Evolutionary conservation across 83 land plant species (phyloP).

Genomic region (Picea abies): DNA sequence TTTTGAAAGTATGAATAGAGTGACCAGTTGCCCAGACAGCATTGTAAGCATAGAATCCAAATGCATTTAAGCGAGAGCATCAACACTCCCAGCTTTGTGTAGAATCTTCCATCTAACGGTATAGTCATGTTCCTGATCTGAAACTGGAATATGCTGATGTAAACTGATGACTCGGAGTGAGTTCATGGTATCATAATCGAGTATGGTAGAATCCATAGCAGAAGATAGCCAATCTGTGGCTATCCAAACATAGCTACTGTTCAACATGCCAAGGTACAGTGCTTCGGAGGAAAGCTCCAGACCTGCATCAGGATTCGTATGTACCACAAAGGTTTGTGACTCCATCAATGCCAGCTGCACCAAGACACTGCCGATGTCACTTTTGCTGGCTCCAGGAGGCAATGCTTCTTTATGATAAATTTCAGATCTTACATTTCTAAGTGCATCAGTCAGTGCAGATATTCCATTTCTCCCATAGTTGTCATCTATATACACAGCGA

Average conservation of each 20-base stretch:
- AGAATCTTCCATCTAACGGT: conserved; percentile 23
- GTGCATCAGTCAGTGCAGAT: conserved; percentile 48
- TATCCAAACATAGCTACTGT: conserved; percentile 58
- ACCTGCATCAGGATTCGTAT: conserved; percentile 32
- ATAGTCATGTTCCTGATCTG: conserved; percentile 25
- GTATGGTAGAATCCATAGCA: conserved; percentile 20
- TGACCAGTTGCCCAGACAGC: conserved; percentile 78
- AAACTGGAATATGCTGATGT: conserved; percentile 40
- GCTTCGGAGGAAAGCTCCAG: conserved; percentile 19
- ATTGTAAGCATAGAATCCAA: conserved; percentile 87
- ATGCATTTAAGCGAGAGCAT: conserved; percentile 31
- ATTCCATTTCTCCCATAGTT: conserved; percentile 48
- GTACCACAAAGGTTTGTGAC: conserved; percentile 54
- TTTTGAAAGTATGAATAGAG: conserved; percentile 58
- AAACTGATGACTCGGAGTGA: conserved; percentile 56
- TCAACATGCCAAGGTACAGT: conserved; percentile 26
- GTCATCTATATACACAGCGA: conserved; percentile 17
- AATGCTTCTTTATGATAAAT: conserved; percentile 39
- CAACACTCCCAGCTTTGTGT: neutral
- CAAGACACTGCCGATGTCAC: neutral
- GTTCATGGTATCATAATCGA: conserved; percentile 23
- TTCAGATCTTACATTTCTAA: conserved; percentile 26
- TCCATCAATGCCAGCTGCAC: conserved; percentile 38
- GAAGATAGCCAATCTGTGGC: neutral
- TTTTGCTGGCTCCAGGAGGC: conserved; percentile 23